These are phyloP conservation scores for Circinella umbellata DNA, from an alignment of 371 early-diverging fungal genomes.

Conservation along the genomic window DNA sequence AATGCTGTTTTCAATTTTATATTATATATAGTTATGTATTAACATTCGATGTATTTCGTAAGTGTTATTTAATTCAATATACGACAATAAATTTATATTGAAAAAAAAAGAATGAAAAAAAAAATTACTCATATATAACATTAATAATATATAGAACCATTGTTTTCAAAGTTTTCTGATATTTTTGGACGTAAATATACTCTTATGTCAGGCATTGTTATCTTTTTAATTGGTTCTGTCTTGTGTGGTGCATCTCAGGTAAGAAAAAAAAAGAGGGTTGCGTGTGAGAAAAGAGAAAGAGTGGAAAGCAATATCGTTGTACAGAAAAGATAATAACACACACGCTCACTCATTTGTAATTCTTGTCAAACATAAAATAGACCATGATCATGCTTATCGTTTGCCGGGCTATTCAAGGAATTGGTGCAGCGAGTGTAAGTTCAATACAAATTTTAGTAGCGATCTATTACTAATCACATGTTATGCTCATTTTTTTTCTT, in stretches of 20 bases:
- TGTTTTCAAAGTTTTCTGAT: conserved; percentile 69
- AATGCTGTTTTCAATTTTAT: conserved; percentile 49
- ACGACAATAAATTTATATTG: not conserved
- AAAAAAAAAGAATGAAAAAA: not conserved
- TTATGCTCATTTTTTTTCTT: not conserved
- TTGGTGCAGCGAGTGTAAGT: conserved; percentile 65
- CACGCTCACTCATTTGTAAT: too few relatives aligned
- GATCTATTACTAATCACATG: too few relatives aligned
- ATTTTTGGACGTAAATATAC: conserved; percentile 77
- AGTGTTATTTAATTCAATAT: conserved; percentile 11
- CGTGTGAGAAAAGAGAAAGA: not conserved
- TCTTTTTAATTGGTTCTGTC: conserved; percentile 70
- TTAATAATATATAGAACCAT: conserved; percentile 36
- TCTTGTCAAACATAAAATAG: not conserved
- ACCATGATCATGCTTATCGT: conserved; percentile 70
- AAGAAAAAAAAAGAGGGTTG: not conserved
- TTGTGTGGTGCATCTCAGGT: conserved; percentile 61
- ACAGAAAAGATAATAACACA: not conserved
- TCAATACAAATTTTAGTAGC: too few relatives aligned
- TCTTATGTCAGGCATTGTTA: conserved; percentile 54
- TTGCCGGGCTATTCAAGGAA: conserved; percentile 61
- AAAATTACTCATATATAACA: not conserved
- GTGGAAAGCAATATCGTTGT: not conserved
- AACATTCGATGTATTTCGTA: conserved; percentile 54
- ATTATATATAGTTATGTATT: conserved; percentile 16